These are phyloP conservation scores for Aspergillus terreus DNA, from an alignment of 2,329 filamentous ascomycete species.

Conservation along the genomic window DNA sequence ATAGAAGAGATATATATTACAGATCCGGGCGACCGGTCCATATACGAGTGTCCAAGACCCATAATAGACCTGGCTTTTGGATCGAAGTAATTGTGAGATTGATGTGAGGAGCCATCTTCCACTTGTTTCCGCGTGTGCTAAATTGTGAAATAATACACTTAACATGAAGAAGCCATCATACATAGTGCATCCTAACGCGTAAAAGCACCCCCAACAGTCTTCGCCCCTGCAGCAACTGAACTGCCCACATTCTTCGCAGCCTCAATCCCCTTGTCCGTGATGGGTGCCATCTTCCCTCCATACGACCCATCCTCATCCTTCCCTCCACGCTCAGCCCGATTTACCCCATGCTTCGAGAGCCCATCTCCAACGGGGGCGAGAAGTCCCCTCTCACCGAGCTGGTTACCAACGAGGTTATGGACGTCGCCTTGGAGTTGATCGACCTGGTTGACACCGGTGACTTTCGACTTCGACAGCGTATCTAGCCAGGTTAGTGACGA, in stretches of 20 bases:
- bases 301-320: slow-evolving; percentile 52
- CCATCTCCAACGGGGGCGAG: slow-evolving; percentile 49
- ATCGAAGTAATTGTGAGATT: no score
- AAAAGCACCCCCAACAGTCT: neutral
- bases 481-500: slow-evolving; percentile 29
- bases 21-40: no score
- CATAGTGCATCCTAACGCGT: no score
- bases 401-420: slow-evolving; percentile 47
- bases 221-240: neutral
- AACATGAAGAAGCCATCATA: no score
- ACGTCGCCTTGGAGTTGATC: slow-evolving; percentile 52
- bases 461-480: slow-evolving; percentile 50
- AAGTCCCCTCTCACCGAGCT: slow-evolving; percentile 51
- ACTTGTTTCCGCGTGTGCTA: no score
- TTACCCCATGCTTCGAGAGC: slow-evolving; percentile 51
- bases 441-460: slow-evolving; percentile 49
- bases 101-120: no score
- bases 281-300: slow-evolving; percentile 11
- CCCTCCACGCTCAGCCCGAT: slow-evolving; percentile 51
- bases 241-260: slow-evolving; percentile 1
- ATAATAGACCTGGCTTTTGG: no score
- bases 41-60: no score
- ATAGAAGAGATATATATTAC: no score
- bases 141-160: no score
- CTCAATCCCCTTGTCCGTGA: slow-evolving; percentile 12